phyloP scores from a whole-genome alignment of 1,284 basidiomycete genomes.

The Trametes polyzona region DNA sequence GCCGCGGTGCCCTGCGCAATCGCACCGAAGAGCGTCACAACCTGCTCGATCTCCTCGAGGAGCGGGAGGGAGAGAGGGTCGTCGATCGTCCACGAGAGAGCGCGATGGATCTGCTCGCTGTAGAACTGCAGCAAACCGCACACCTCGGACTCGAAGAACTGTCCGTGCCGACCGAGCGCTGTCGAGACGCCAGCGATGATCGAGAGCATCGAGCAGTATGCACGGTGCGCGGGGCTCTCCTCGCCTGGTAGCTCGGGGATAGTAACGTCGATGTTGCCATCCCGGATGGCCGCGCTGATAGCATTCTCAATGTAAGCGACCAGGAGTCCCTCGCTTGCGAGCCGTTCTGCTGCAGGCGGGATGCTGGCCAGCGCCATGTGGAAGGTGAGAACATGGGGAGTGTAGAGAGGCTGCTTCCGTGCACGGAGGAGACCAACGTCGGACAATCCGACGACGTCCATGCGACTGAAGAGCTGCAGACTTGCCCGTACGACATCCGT shows the following conservation, averaged over 20 bases:
- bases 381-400: constrained; percentile 79
- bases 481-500: constrained; percentile 79
- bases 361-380: constrained; percentile 86
- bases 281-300: constrained; percentile 75
- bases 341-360: constrained; percentile 78
- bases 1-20: constrained; percentile 60
- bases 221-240: constrained; percentile 76
- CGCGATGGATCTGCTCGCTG: constrained; percentile 76
- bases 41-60: constrained; percentile 82
- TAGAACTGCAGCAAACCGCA: constrained; percentile 87
- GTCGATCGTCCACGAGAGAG: constrained; percentile 81
- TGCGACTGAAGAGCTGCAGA: constrained; percentile 73
- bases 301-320: constrained; percentile 84
- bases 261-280: constrained; percentile 71
- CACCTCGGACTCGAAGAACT: constrained; percentile 87
- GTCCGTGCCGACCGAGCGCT: constrained; percentile 66
- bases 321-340: constrained; percentile 84
- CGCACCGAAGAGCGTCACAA: constrained; percentile 75
- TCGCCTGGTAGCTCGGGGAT: constrained; percentile 73
- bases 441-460: constrained; percentile 71
- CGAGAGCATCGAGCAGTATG: constrained; percentile 86
- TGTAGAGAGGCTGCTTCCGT: constrained; percentile 69
- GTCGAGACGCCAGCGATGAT: constrained; percentile 78
- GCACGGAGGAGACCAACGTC: constrained; percentile 63
- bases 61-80: constrained; percentile 73